Evolutionary conservation across 1,139 yeast species (phyloP), one percentile per base, ranked within the genome.

Genomic region (Kodamaea alishanica): DNA sequence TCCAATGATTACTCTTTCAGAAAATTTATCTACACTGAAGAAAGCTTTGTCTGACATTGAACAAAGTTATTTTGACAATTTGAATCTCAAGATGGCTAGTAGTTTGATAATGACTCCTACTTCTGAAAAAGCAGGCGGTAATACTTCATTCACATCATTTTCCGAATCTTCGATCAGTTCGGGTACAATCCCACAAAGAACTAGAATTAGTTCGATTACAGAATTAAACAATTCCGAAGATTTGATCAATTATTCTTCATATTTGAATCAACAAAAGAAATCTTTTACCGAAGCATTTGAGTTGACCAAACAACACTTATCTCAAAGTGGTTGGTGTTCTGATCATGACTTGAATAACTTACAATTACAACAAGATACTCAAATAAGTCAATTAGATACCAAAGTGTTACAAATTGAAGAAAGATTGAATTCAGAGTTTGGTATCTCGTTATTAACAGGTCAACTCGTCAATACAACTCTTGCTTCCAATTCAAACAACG

Each of bases 301-400:
- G 32, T 49, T 56, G 22, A 65, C 75, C n/a, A 64, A 55, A 38
- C 53, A 56, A 34, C 57, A 67, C 39, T 58, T 71, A 41, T 42
- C 50, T 24, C 60, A 59, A 30, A 62, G 69, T 37, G 77, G 77
- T 2, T 71, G 77, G 77, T 70, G 75, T 47, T 68, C 75, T 2
- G 52, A 52, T 27, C 68, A 68, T 44, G 76, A 71, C 49, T 60
- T 71, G 51, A 61, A 67, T 43, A 70, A 68, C 52, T 56, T 69
- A 37, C 65, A 60, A 46, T 48, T 65, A 12, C 73, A 68, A 44
- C 61, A 61, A 43, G 68, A 64, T 44, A 43, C 61, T 9, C 56
- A 63, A 24, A 41, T 56, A 29, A 46, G 61, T 41, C 61, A 67
- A 52, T 50, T 63, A 42, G 65, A 65, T 48, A 55, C 71, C 39